Base-by-base conservation (phyloP, 805 yeast genomes). In the Kuraishia hungarica region DNA sequence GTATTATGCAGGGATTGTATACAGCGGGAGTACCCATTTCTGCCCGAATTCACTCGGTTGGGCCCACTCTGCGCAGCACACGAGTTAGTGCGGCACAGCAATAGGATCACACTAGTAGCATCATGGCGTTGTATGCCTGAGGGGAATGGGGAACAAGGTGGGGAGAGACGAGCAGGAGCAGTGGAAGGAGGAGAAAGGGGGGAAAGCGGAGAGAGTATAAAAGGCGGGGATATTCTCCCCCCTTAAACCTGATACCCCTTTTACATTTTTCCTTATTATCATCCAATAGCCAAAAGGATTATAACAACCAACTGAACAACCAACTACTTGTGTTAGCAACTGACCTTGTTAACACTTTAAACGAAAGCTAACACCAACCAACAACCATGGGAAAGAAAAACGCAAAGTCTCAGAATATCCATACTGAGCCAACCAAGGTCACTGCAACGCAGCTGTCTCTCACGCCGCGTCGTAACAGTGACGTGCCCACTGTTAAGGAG, bases 401-500 rank as follows among this genome's bases (percentile, higher is more conserved):
- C 23, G 21, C 35, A 17, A 10, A 28, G 13, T 23, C 24, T 20
- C 21, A 20, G 19, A 49, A 28, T 5, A 7, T 35, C 43, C 53
- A 52, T 22, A 43, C 50, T 19, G 53, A 52, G 50, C 53, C 53
- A 21, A 52, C 53, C 50, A 46, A 43, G 53, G 39, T 52, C 3
- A 21, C 35, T 17, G 29, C 28, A 5, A 50, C 51, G 23, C 22
- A 28, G 17, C 53, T 52, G n/a, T n/a, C 50, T 7, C 22, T 50
- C 4, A 13, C 35, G 13, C 53, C 53, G 11, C 21, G 53, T 7
- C 22, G 19, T 10, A 20, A 15, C 21, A 13, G 39, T 8, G 53
- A 46, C 11, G 19, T 13, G 20, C 51, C 51, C 35, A 67, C 68
- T 10, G 59, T 62, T 17, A 49, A 62, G 48, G 60, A 56, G 39